Evolutionary conservation across 257 asterid species (phyloP).

Genomic region (Scutellaria minor): DNA sequence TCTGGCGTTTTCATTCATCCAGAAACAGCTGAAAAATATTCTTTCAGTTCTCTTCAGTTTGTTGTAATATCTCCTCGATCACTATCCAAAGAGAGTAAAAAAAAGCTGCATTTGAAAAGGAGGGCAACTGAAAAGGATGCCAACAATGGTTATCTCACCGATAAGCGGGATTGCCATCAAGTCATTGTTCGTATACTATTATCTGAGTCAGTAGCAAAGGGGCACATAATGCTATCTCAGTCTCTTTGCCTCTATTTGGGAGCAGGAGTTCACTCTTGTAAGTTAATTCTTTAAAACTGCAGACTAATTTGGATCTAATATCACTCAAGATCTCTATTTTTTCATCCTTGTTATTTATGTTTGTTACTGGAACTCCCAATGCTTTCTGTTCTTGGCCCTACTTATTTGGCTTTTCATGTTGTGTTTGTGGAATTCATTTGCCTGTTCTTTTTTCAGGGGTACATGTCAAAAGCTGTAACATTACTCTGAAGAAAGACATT

Average conservation of each 20-base stretch:
- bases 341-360: constrained; percentile 11
- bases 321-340: background rate
- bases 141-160: constrained; percentile 41
- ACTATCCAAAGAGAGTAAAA: constrained; percentile 50
- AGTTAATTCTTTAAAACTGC: constrained; percentile 46
- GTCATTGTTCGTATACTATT: constrained; percentile 58
- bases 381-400: background rate
- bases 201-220: constrained; percentile 82
- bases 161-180: constrained; percentile 46
- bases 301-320: constrained; percentile 15
- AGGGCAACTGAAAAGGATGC: constrained; percentile 58
- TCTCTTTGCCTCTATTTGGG: constrained; percentile 89
- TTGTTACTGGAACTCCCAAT: constrained; percentile 2
- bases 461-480: constrained; percentile 55
- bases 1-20: constrained; percentile 81
- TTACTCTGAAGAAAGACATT: constrained; percentile 54
- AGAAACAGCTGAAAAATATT: constrained; percentile 73
- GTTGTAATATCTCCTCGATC: constrained; percentile 66
- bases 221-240: constrained; percentile 86
- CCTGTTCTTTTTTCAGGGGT: constrained; percentile 69
- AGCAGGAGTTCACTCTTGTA: constrained; percentile 84
- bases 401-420: constrained; percentile 19
- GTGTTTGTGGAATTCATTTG: constrained; percentile 27
- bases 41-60: constrained; percentile 62
- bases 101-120: constrained; percentile 49